Base-by-base conservation (phyloP, 2,329 filamentous ascomycete species). In the Cadophora gregata region DNA sequence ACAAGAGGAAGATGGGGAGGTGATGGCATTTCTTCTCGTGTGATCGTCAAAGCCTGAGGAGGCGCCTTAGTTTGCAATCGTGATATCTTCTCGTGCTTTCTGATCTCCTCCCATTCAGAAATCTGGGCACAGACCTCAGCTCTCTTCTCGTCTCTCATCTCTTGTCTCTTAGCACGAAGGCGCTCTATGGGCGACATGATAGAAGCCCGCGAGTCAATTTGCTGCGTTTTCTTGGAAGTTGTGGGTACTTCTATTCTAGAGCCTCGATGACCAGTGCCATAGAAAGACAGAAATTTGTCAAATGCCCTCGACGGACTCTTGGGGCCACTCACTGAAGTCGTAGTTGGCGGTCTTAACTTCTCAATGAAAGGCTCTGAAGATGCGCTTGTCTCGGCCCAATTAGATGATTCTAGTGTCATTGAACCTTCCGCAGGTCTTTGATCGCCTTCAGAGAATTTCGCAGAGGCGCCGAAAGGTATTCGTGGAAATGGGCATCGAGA, bases 111-210 rank as follows among this genome's bases (percentile, higher is more conserved):
- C 50, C 50, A 53, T 19, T 56, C 51, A 8, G 51, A 29, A 33
- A n/a, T 19, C 36, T 56, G 19, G 24, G 29, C 29, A 19, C 29
- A n/a, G 3, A 56, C 51, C 19, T 19, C 27, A 21, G 29, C 51
- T 56, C 51, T 56, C 10, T 21, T 56, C 27, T 55, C 25, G 27
- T n/a, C n/a, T n/a, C n/a, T n/a, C n/a, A n/a, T n/a, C n/a, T n/a
- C n/a, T n/a, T n/a, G n/a, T n/a, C n/a, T n/a, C n/a, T n/a, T n/a
- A n/a, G 27, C 50, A 7, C 25, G 50, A 7, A 31, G 6, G 3
- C 51, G 19, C 29, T 33, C 27, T 27, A 36, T 56, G 10, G 51
- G 4, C 9, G 51, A 56, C 51, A 56, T 10, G 12, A 33, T 10
- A n/a, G 27, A 21, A 1, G 4, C 29, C 12, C 12, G 31, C 19